These are phyloP conservation scores for Phoenix roebelenii DNA, from an alignment of 176 grass and related monocot species.

Conservation along the genomic window DNA sequence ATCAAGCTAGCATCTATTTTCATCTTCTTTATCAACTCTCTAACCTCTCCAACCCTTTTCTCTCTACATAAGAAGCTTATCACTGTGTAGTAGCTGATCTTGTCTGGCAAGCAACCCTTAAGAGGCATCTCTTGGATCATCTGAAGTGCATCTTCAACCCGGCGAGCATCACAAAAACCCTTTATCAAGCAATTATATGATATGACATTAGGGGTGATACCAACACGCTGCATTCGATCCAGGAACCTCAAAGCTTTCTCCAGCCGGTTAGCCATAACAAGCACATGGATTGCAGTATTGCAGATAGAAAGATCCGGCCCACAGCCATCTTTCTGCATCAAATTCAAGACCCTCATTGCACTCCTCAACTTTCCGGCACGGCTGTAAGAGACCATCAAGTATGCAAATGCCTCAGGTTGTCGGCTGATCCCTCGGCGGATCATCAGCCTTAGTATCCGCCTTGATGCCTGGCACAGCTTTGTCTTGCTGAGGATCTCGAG, in stretches of 20 bases:
- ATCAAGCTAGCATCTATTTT: slow-evolving; percentile 43
- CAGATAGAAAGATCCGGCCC: slow-evolving; percentile 52
- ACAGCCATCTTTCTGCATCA: slow-evolving; percentile 91
- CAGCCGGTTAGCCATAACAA: slow-evolving; percentile 49
- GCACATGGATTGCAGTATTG: slow-evolving; percentile 57
- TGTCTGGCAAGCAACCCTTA: slow-evolving; percentile 57
- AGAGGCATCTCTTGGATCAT: slow-evolving; percentile 54
- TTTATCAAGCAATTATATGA: slow-evolving; percentile 85
- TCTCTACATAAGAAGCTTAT: slow-evolving; percentile 82
- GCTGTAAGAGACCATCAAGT: slow-evolving; percentile 87
- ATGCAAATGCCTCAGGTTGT: slow-evolving; percentile 35
- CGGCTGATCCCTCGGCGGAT: slow-evolving; percentile 42
- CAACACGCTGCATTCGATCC: slow-evolving; percentile 51
- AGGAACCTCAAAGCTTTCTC: slow-evolving; percentile 62
- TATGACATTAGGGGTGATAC: slow-evolving; percentile 35
- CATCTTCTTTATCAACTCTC: slow-evolving; percentile 51
- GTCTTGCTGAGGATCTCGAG: slow-evolving; percentile 66
- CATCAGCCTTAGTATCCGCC: slow-evolving; percentile 73
- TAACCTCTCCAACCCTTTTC: slow-evolving; percentile 55
- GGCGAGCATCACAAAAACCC: slow-evolving; percentile 46
- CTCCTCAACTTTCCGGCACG: slow-evolving; percentile 64
- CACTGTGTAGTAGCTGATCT: slow-evolving; percentile 85
- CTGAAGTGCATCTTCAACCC: slow-evolving; percentile 42
- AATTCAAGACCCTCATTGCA: slow-evolving; percentile 76
- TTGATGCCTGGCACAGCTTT: slow-evolving; percentile 61